Conservation (phyloP, 2,329 filamentous ascomycete genomes). For the Ampelomyces quisqualis region DNA sequence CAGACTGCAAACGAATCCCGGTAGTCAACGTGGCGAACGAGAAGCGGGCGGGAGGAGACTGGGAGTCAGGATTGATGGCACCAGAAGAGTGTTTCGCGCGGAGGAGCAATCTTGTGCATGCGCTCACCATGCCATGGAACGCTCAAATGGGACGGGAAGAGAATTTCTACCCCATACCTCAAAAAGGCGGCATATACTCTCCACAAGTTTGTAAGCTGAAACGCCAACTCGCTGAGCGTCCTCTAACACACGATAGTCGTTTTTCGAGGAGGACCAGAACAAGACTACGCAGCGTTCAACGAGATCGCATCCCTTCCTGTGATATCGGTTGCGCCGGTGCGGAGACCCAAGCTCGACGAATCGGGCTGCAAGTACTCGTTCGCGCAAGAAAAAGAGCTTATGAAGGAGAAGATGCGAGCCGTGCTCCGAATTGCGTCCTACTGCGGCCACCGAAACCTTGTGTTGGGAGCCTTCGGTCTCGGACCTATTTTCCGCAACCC, state of each 20-base stretch:
- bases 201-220: constrained; percentile 60
- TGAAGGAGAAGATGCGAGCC: constrained; percentile 70
- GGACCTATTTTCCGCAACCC: constrained; percentile 50
- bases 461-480: constrained; percentile 48
- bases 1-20: constrained; percentile 52
- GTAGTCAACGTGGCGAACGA: constrained; percentile 76
- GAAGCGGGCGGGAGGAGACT: constrained; percentile 74
- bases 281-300: constrained; percentile 39
- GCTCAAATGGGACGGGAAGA: constrained; percentile 36
- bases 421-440: constrained; percentile 67
- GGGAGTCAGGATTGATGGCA: constrained; percentile 66
- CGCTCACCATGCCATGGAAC: constrained; percentile 62
- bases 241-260: constrained; percentile 54
- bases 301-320: constrained; percentile 63
- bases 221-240: neutral
- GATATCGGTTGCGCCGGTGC: constrained; percentile 71
- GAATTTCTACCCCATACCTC: constrained; percentile 70
- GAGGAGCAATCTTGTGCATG: constrained; percentile 70
- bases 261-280: constrained; percentile 66
- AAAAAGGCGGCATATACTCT: constrained; percentile 69
- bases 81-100: constrained; percentile 74
- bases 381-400: constrained; percentile 67
- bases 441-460: constrained; percentile 44
- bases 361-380: constrained; percentile 71
- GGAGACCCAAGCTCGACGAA: constrained; percentile 71